Evolutionary conservation across 257 asterid genomes (phyloP).

Genomic region (Dorcoceras hygrometricum): DNA sequence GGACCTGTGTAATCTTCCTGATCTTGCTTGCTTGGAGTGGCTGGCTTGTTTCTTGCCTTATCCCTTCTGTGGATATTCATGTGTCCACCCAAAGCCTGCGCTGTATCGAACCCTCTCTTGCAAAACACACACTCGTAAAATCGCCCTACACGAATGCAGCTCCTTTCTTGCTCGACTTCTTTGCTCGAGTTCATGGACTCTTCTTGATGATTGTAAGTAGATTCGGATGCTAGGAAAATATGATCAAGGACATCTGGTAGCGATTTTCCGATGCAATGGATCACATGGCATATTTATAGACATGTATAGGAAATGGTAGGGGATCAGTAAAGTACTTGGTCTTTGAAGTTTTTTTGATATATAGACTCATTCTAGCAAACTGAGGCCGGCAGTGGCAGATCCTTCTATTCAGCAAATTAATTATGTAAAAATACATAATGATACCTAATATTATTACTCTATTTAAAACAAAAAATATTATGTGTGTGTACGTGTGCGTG

Average conservation of each 20-base stretch:
- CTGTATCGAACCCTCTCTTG: slow-evolving; percentile 48
- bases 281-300: background rate
- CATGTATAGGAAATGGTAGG: too few species aligned
- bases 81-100: slow-evolving; percentile 58
- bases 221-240: too few species aligned
- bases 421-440: too few species aligned
- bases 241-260: background rate
- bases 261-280: background rate
- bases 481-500: too few species aligned
- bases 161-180: background rate
- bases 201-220: background rate
- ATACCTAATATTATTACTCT: too few species aligned
- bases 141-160: slow-evolving; percentile 27
- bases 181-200: too few species aligned
- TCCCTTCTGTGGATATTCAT: slow-evolving; percentile 51
- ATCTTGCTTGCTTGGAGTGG: slow-evolving; percentile 12
- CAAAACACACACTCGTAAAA: slow-evolving; percentile 48
- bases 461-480: too few species aligned
- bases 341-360: background rate
- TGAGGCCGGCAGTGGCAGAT: background rate
- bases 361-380: background rate
- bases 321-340: background rate
- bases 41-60: slow-evolving; percentile 25
- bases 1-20: slow-evolving; percentile 9
- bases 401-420: background rate